Evolutionary conservation across 768 basidiomycete genomes (phyloP).

Genomic region (Dacryopinax spathularia): DNA sequence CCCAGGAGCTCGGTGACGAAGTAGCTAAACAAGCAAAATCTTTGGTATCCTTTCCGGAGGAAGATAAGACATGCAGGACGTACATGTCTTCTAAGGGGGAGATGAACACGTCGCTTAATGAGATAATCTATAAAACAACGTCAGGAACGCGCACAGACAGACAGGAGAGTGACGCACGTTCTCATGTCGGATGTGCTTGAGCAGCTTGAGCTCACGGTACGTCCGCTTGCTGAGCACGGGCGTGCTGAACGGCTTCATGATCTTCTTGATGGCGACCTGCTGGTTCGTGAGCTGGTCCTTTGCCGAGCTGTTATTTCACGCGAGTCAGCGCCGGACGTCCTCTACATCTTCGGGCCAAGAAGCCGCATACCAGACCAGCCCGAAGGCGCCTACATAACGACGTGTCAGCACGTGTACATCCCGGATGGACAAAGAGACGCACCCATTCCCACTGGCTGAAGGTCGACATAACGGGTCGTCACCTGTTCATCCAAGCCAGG

Average conservation of each 20-base stretch:
- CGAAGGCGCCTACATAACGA: constrained; percentile 62
- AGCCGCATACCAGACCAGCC: constrained; percentile 76
- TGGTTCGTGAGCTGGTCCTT: constrained; percentile 89
- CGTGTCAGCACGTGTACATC: background rate
- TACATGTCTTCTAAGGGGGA: constrained; percentile 97
- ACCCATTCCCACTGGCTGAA: constrained; percentile 99
- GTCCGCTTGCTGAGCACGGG: constrained; percentile 97
- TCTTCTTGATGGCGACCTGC: constrained; percentile 98
- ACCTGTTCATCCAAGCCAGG: constrained; percentile 44
- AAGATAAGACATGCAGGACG: constrained; percentile 21
- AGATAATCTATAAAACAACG: constrained; percentile 62
- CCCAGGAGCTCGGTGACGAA: constrained; percentile 98
- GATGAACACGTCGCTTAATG: constrained; percentile 96
- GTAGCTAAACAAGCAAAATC: too few species aligned
- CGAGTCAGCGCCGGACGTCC: background rate
- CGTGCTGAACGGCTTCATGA: constrained; percentile 99
- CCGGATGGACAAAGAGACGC: constrained; percentile 21
- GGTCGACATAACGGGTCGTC: constrained; percentile 95
- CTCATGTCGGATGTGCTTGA: constrained; percentile 98
- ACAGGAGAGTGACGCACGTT: constrained; percentile 44
- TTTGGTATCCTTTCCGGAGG: background rate
- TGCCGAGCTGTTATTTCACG: constrained; percentile 52
- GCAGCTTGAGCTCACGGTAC: constrained; percentile 90
- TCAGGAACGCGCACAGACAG: background rate
- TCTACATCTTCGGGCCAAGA: constrained; percentile 10